A percentile compares a stretch with the other conserved stretches of the same genome.
phyloP scores from a whole-genome alignment of 352 stramenopile species.

The Pythium biforme region DNA sequence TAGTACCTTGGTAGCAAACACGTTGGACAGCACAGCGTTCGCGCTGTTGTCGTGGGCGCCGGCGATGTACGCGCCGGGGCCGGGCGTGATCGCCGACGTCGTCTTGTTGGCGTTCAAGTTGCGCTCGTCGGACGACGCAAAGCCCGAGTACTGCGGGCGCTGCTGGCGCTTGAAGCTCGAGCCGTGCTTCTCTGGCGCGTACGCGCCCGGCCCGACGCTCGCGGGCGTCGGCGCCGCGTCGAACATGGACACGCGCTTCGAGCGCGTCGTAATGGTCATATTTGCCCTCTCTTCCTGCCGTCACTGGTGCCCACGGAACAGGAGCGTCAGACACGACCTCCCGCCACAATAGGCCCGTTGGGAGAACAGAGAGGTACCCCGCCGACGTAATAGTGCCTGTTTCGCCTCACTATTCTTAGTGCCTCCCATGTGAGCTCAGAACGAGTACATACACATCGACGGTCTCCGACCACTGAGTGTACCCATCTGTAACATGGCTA shows the following conservation, averaged over 20 bases:
- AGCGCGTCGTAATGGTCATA: constrained; percentile 82
- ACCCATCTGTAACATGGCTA: constrained; percentile 10
- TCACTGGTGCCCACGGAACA: neutral
- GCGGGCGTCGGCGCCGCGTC: constrained; percentile 43
- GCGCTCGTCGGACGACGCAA: constrained; percentile 67
- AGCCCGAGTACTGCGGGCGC: constrained; percentile 59
- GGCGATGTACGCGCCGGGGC: constrained; percentile 58
- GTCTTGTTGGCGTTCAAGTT: constrained; percentile 80
- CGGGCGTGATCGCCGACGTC: constrained; percentile 72
- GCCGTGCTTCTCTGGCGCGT: constrained; percentile 46
- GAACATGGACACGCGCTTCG: constrained; percentile 69
- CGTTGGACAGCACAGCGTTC: constrained; percentile 41
- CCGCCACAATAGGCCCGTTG: no score
- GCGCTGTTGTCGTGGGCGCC: constrained; percentile 16
- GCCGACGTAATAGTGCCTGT: no score
- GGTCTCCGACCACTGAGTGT: neutral
- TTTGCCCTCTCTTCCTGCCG: neutral
- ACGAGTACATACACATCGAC: no score
- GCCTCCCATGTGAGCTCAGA: neutral
- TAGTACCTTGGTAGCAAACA: constrained; percentile 71
- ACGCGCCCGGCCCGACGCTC: constrained; percentile 62
- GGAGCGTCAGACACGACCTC: neutral
- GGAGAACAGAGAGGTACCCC: no score
- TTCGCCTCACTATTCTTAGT: neutral
- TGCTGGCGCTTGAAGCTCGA: constrained; percentile 47